phyloP scores from a whole-genome alignment of 305 asterid species.

The Nicotiana rustica region DNA sequence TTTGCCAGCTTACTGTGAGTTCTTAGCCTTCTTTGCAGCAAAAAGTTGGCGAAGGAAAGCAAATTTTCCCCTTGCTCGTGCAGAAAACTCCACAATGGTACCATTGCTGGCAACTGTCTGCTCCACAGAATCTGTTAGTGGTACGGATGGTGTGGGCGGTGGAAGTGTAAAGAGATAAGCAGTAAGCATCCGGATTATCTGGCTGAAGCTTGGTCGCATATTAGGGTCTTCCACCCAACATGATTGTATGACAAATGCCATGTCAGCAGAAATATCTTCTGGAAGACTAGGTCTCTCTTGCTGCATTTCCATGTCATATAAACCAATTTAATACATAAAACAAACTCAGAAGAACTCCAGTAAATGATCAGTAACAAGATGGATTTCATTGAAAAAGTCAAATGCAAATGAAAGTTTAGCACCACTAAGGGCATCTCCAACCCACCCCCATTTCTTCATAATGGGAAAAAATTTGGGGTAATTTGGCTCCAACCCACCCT shows the following conservation, averaged over 20 bases:
- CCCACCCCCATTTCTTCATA: too few relatives aligned
- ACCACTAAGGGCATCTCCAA: too few relatives aligned
- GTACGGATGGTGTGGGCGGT: slow-evolving; percentile 53
- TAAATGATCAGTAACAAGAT: slow-evolving; percentile 19
- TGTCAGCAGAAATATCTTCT: slow-evolving; percentile 70
- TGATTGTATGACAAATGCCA: slow-evolving; percentile 79
- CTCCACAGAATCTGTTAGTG: slow-evolving; percentile 52
- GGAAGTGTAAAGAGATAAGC: slow-evolving; percentile 67
- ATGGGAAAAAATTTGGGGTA: too few relatives aligned
- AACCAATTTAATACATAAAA: slow-evolving; percentile 32
- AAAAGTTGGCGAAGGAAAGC: slow-evolving; percentile 89
- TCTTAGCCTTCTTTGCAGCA: slow-evolving; percentile 84
- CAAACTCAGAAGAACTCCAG: slow-evolving; percentile 18
- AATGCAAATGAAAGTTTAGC: slow-evolving; percentile 10
- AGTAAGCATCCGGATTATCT: slow-evolving; percentile 85
- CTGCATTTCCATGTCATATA: slow-evolving; percentile 55
- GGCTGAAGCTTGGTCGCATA: slow-evolving; percentile 88
- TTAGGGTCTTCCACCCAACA: slow-evolving; percentile 99
- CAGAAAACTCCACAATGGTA: slow-evolving; percentile 69
- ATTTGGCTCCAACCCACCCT: too few relatives aligned
- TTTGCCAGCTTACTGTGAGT: slow-evolving; percentile 50
- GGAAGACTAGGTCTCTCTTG: slow-evolving; percentile 88
- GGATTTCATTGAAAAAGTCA: neutral
- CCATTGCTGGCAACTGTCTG: slow-evolving; percentile 58
- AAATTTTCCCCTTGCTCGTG: slow-evolving; percentile 80